These are phyloP conservation scores for Phyllosticta citriasiana DNA, from an alignment of 2,329 filamentous ascomycete species.

Conservation along the genomic window DNA sequence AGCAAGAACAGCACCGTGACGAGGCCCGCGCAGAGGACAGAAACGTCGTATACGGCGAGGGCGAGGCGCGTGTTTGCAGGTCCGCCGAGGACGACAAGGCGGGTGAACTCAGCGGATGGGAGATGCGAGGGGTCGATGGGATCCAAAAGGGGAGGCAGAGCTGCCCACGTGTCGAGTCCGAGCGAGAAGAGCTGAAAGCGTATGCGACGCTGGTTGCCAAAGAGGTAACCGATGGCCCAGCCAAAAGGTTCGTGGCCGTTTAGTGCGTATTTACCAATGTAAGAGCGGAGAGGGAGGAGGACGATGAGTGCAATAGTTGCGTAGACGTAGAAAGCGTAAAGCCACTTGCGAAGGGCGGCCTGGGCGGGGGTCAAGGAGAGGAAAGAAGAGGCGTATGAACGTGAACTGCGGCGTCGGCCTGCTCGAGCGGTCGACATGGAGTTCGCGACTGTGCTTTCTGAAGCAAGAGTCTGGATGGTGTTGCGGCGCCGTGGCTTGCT, in stretches of 20 bases:
- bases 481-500: constrained; percentile 18
- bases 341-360: constrained; percentile 66
- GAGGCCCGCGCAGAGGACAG: constrained; percentile 61
- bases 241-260: constrained; percentile 70
- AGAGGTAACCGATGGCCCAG: constrained; percentile 83
- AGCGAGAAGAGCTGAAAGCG: constrained; percentile 60
- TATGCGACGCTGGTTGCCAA: constrained; percentile 67
- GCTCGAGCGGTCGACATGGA: background rate
- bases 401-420: constrained; percentile 18
- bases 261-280: constrained; percentile 59
- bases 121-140: constrained; percentile 12
- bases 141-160: constrained; percentile 46
- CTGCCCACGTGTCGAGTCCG: constrained; percentile 66
- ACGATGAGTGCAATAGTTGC: constrained; percentile 54
- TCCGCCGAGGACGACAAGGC: constrained; percentile 53
- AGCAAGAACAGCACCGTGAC: constrained; percentile 61
- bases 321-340: constrained; percentile 76
- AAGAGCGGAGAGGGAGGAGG: constrained; percentile 59
- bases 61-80: constrained; percentile 73
- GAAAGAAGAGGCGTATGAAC: constrained; percentile 48
- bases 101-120: constrained; percentile 49
- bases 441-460: background rate
- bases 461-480: constrained; percentile 19
- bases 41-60: constrained; percentile 62
- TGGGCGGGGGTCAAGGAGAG: constrained; percentile 71